Base-by-base conservation (phyloP, 2,329 filamentous ascomycete species). In the Colletotrichum tanaceti region DNA sequence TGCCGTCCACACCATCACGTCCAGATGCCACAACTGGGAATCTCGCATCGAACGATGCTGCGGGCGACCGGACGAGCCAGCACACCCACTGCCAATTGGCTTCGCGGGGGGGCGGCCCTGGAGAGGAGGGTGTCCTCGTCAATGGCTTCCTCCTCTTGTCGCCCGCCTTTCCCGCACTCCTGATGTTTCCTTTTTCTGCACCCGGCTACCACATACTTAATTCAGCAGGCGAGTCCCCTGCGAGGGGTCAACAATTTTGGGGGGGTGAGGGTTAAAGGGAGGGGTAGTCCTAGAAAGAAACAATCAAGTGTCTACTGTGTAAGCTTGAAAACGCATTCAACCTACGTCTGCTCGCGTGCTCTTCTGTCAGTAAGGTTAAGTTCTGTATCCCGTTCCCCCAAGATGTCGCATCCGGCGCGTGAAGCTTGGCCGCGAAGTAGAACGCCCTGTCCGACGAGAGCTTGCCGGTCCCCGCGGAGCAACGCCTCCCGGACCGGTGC, bases 1-100 rank as follows among this genome's bases (percentile, higher is more conserved):
- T 41, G 9, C 50, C 50, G 18, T 38, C n/a, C 50, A 53, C 32
- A 53, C 49, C 44, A 60, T 10, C 35, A 22, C 28, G 28, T n/a
- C n/a, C n/a, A n/a, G 9, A 32, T 32, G n/a, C 35, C 35, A 13
- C 35, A 55, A 16, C 9, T 18, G 7, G 24, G 24, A 28, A 60
- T 55, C 49, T 22, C 53, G 62, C 66, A 66, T 66, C 66, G 66
- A 69, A 69, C 66, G 62, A 69, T 66, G 22, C 50, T 65, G 62
- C 66, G 62, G 66, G 62, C 55, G 43, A 55, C 65, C 61, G 49
- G 53, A 41, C 14, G 28, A 41, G 39, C 20, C 18, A 46, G 43
- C 18, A 49, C 49, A 20, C 18, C 24, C 24, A 65, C 38, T 49
- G 55, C 22, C 24, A 24, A 65, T 44, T 44, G 55, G 35, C 38